Base-by-base conservation (phyloP, 2,329 filamentous ascomycete species). In the Eurotiales sp. region DNA sequence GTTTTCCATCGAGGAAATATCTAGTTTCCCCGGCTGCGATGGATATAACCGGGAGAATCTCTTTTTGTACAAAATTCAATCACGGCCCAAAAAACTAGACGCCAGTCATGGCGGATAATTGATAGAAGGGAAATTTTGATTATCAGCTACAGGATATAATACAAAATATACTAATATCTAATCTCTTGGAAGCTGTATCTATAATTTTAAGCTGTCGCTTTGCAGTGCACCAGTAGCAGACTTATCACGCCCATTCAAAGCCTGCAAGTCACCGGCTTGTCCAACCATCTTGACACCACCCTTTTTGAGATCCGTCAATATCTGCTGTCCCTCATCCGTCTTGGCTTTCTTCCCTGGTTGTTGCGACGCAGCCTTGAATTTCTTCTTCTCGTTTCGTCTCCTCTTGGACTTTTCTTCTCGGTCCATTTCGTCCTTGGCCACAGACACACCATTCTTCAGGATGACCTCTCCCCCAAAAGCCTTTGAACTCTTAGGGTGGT, bases 241-340 rank as follows among this genome's bases (percentile, higher is more conserved):
- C 74, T 88, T 86, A 6, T 41, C 30, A 63, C 87, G 89, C 25
- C 91, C 91, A 59, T 93, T 84, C 29, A 96, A 80, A 72, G 95
- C 87, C 15, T 86, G 85, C 50, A 96, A 74, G 69, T 91, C 86
- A 47, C 92, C 92, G 76, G 89, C 91, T 72, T 87, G 88, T 56
- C 90, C 91, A 72, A 96, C 93, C 54, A 97, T 82, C 78, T 87
- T 92, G 61, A 96, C 92, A 54, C 88, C 88, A 47, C 88, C 90
- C 79, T 87, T 88, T 76, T 86, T 89, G 64, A 92, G 73, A 52
- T 86, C 82, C 1, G 81, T 81, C 50, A 89, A 66, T 36, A 88
- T 77, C 46, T 77, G 72, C 56, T 79, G 76, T 63, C 77, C 72
- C 51, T 75, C 67, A 10, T 63, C 63, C n/a, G 61, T 58, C 55